These are phyloP conservation scores for Hypoxylon sp. DNA, from an alignment of 2,329 filamentous ascomycete genomes.

Conservation along the genomic window DNA sequence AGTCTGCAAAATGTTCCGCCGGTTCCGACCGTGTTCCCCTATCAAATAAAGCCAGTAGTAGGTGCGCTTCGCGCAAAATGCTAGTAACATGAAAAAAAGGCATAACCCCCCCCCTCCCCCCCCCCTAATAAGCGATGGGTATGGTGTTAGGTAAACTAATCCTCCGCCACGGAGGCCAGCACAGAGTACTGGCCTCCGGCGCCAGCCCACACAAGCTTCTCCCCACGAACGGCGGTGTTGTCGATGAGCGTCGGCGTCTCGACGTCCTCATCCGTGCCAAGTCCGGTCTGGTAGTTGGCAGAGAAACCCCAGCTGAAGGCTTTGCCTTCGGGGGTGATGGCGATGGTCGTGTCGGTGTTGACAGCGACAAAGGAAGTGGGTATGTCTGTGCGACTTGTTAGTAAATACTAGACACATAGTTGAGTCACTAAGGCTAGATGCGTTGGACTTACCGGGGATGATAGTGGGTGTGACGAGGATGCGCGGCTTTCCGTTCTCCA, in stretches of 20 bases:
- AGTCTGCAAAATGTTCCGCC: background rate
- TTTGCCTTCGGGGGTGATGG: constrained; percentile 77
- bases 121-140: too few species aligned
- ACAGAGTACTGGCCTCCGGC: constrained; percentile 4
- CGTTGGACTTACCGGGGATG: constrained; percentile 46
- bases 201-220: constrained; percentile 12
- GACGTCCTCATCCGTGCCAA: constrained; percentile 77
- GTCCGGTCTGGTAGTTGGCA: constrained; percentile 83
- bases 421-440: background rate
- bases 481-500: constrained; percentile 73
- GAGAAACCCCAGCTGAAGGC: constrained; percentile 87
- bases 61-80: background rate
- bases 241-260: constrained; percentile 66
- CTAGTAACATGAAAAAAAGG: background rate
- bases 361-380: constrained; percentile 60
- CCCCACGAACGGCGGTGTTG: background rate
- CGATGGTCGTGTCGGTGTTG: constrained; percentile 81
- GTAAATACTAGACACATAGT: background rate
- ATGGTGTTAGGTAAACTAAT: background rate
- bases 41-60: background rate
- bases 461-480: constrained; percentile 68
- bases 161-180: background rate
- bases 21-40: background rate
- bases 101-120: background rate
- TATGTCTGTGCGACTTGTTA: constrained; percentile 18